Base-by-base conservation (phyloP, 2,329 filamentous ascomycete genomes). In the Trichophyton simii region DNA sequence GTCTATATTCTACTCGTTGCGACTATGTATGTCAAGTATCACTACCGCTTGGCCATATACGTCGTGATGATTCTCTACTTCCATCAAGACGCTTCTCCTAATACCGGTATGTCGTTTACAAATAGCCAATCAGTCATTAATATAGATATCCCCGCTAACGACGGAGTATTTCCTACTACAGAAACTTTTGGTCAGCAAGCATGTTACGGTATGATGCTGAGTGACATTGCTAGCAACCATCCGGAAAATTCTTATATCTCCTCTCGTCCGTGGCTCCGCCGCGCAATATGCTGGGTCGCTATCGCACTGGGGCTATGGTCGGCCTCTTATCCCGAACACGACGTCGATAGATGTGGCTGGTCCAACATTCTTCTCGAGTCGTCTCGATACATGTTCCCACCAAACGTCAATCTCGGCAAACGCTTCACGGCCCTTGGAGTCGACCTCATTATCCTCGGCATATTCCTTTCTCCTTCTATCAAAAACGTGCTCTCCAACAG, bases 111-210 rank as follows among this genome's bases (percentile, higher is more conserved):
- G 74, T 55, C 57, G 59, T 59, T 31, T 44, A 18, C 6, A 18
- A 9, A 36, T 18, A 15, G 15, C 48, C 20, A 22, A 6, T 15
- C 48, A 31, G n/a, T 20, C 5, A 31, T 7, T 31, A 2, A 31
- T 20, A 31, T 25, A 31, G 13, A 25, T 25, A 9, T 20, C 25
- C 25, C 25, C 44, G 38, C 54, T 57, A 36, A 57, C 28, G 8
- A 36, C 6, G 7, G 36, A n/a, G 28, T 31, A 31, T 31, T 31
- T 31, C 38, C 13, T 42, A n/a, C 13, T 36, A 22, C 28, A 80
- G 79, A 82, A 75, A 82, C 79, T 0, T 81, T 82, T 64, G 78
- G 79, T 63, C 75, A 77, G 62, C 79, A 80, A 67, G 77, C 80
- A 48, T 72, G 79, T 18, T 80, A 77, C 61, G 79, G 79, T 41